Evolutionary conservation across 192 early-diverging fungal species (phyloP).

Genomic region (Dispira simplex): DNA sequence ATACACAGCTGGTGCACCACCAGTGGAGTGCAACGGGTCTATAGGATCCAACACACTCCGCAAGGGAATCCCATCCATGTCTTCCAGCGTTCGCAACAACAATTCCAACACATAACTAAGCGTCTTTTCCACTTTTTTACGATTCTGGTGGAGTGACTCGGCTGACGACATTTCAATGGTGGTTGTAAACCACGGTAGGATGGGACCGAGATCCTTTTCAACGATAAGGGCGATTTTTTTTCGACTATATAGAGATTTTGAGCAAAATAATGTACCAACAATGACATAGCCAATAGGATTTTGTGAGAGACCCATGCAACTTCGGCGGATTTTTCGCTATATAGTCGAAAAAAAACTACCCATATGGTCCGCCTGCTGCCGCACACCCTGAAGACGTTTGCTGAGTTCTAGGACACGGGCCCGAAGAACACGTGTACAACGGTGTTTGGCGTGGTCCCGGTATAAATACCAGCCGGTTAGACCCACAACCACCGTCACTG

Average conservation of each 20-base stretch:
- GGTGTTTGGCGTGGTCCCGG: conserved; percentile 4
- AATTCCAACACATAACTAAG: not conserved
- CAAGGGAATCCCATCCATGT: conserved; percentile 2
- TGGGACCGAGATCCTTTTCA: not conserved
- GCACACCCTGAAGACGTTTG: not conserved
- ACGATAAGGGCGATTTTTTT: no score
- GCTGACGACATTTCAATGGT: not conserved
- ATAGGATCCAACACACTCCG: conserved; percentile 4
- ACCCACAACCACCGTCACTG: no score
- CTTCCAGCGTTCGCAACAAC: conserved; percentile 1
- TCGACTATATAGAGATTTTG: no score
- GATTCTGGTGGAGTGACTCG: not conserved
- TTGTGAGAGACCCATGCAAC: no score
- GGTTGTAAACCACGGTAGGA: not conserved
- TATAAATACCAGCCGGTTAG: not conserved
- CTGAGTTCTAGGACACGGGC: not conserved
- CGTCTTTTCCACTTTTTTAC: not conserved
- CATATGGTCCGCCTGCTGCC: not conserved
- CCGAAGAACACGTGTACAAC: not conserved
- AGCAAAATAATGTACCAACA: no score
- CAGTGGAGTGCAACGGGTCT: not conserved
- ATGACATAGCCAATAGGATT: no score
- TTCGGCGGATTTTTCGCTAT: no score
- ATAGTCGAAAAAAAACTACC: no score
- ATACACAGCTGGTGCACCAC: not conserved